A percentile compares a stretch with the other conserved stretches of the same genome.
phyloP scores from a whole-genome alignment of 2,329 filamentous ascomycete species.

The Dichotomopilus funicola region DNA sequence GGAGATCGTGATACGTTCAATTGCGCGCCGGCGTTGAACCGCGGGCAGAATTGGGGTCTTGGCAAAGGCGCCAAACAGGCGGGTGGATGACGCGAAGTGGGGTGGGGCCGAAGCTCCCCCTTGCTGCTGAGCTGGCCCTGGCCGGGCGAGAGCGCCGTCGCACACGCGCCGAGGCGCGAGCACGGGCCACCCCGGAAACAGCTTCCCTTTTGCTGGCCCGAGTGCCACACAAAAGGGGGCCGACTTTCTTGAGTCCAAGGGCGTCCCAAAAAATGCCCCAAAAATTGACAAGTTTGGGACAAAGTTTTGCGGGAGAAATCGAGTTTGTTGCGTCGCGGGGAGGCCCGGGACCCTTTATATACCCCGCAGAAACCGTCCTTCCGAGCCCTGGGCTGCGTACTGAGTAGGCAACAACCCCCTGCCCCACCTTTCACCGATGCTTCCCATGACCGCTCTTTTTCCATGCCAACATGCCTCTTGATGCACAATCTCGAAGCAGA shows the following conservation, averaged over 20 bases:
- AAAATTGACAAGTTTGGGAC: conserved; percentile 12
- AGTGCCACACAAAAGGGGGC: conserved; percentile 7
- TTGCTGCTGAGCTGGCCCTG: neutral
- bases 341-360: conserved; percentile 19
- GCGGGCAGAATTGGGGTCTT: neutral
- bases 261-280: conserved; percentile 9
- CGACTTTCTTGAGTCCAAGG: conserved; percentile 16
- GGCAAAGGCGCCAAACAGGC: neutral
- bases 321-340: conserved; percentile 10
- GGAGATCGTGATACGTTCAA: too few species aligned
- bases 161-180: conserved; percentile 14
- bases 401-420: conserved; percentile 14
- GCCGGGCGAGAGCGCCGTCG: neutral
- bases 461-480: too few species aligned
- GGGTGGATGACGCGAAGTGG: conserved; percentile 19
- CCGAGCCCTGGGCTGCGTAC: neutral
- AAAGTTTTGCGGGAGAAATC: conserved; percentile 7
- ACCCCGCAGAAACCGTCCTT: conserved; percentile 19
- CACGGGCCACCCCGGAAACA: conserved; percentile 14
- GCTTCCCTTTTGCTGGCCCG: neutral
- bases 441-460: neutral
- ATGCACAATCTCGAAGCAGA: neutral
- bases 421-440: neutral
- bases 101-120: neutral
- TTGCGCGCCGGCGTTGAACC: neutral